Evolutionary conservation across 2,329 filamentous ascomycete species (phyloP).

Genomic region (Monilinia aucupariae): DNA sequence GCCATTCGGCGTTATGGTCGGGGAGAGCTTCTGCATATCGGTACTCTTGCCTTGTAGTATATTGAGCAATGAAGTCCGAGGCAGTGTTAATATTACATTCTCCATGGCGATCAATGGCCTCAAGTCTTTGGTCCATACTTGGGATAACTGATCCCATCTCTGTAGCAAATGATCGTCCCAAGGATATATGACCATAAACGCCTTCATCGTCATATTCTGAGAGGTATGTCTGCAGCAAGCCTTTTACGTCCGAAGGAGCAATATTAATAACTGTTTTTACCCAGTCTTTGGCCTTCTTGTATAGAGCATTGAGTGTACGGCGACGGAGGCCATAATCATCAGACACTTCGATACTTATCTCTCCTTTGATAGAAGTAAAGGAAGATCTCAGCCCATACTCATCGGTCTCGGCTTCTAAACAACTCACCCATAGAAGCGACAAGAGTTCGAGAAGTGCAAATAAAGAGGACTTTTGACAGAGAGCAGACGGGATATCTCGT

Average conservation of each 20-base stretch:
- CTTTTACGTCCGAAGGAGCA: conserved; percentile 89
- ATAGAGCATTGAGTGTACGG: conserved; percentile 70
- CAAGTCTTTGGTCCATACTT: conserved; percentile 76
- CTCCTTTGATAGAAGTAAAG: conserved; percentile 70
- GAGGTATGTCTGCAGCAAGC: conserved; percentile 89
- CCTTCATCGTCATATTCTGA: conserved; percentile 92
- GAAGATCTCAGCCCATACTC: conserved; percentile 82
- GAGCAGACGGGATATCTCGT: conserved; percentile 73
- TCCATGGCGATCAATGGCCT: conserved; percentile 70
- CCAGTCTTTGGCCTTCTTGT: conserved; percentile 74
- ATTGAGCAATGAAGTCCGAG: conserved; percentile 94
- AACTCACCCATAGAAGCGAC: conserved; percentile 91
- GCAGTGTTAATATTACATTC: conserved; percentile 79
- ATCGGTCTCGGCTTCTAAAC: conserved; percentile 88
- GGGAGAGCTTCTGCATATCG: conserved; percentile 74
- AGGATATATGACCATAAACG: conserved; percentile 82
- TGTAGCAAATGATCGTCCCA: conserved; percentile 88
- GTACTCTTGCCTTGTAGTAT: conserved; percentile 94
- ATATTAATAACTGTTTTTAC: conserved; percentile 74
- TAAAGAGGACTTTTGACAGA: conserved; percentile 84
- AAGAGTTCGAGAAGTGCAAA: conserved; percentile 90
- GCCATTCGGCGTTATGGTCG: conserved; percentile 61
- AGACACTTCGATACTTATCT: conserved; percentile 82
- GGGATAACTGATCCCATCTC: conserved; percentile 89
- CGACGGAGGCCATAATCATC: conserved; percentile 84